These are phyloP conservation scores for Candida vaughaniae DNA, from an alignment of 805 yeast species.

Conservation along the genomic window DNA sequence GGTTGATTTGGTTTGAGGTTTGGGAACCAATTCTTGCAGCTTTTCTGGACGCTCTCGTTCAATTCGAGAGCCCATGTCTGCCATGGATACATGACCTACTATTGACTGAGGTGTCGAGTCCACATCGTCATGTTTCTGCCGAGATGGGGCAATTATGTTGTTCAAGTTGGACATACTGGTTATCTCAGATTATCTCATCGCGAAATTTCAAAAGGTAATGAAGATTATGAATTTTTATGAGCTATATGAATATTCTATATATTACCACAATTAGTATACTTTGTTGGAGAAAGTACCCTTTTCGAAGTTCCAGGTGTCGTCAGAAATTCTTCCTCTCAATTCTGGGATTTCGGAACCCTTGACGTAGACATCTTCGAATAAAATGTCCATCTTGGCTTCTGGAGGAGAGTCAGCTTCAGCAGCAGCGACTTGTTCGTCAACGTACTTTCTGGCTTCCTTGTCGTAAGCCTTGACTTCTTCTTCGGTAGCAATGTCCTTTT, in stretches of 20 bases:
- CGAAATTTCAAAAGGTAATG: not conserved
- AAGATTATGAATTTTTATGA: too few relatives aligned
- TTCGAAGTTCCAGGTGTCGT: constrained; percentile 87
- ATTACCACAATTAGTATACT: constrained; percentile 48
- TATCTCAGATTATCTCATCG: constrained; percentile 7
- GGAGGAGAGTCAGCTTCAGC: constrained; percentile 96
- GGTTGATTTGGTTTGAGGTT: not conserved
- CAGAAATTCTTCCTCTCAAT: constrained; percentile 94
- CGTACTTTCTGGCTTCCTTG: constrained; percentile 93
- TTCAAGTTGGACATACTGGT: constrained; percentile 10
- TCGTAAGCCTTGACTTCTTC: constrained; percentile 92
- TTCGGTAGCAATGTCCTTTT: constrained; percentile 84
- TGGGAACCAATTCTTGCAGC: too few relatives aligned
- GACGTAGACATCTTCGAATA: constrained; percentile 95
- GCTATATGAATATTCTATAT: too few relatives aligned
- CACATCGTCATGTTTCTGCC: constrained; percentile 48
- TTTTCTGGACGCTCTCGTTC: not conserved
- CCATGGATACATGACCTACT: constrained; percentile 61
- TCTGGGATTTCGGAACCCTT: constrained; percentile 91
- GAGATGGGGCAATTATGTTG: constrained; percentile 60
- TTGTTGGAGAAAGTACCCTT: constrained; percentile 46
- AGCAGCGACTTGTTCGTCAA: constrained; percentile 88
- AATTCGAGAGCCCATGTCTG: constrained; percentile 73
- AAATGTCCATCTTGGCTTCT: constrained; percentile 89
- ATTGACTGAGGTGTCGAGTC: constrained; percentile 69